Conservation (phyloP, 306 rosid genomes). For the Nissolia schottii region DNA sequence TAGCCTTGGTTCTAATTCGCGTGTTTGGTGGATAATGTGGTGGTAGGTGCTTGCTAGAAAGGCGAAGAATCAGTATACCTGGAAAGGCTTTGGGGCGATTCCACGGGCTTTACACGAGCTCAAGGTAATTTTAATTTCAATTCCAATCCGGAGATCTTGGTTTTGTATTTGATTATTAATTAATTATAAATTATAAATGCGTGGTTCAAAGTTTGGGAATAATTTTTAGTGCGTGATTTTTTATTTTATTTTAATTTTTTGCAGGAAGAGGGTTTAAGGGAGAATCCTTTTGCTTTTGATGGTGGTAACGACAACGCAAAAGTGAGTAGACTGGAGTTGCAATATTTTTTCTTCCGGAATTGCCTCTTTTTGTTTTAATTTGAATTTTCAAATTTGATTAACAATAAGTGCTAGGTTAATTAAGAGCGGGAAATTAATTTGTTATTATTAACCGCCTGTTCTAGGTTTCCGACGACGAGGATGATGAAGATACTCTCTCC, state of each 20-base stretch:
- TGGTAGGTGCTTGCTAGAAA: slow-evolving; percentile 70
- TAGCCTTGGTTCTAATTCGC: background rate
- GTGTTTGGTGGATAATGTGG: background rate
- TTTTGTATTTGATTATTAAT: background rate
- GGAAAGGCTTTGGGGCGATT: slow-evolving; percentile 84
- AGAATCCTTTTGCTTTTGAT: slow-evolving; percentile 30
- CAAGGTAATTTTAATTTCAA: slow-evolving; percentile 36
- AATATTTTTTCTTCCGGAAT: background rate
- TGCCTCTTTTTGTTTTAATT: background rate
- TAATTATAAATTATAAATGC: background rate
- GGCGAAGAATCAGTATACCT: slow-evolving; percentile 83
- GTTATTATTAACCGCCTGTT: background rate
- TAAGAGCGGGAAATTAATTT: background rate
- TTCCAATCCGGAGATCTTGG: background rate
- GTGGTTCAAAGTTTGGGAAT: background rate
- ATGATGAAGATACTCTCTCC: slow-evolving; percentile 53
- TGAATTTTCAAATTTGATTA: background rate
- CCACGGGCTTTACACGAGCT: slow-evolving; percentile 58
- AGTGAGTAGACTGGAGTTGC: slow-evolving; percentile 31
- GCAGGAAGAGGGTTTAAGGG: slow-evolving; percentile 68
- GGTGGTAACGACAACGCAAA: slow-evolving; percentile 41
- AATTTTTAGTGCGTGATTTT: background rate
- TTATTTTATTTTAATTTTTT: background rate
- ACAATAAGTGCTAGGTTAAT: background rate
- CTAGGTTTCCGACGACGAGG: slow-evolving; percentile 68